Evolutionary conservation across 805 yeast genomes (phyloP).

Genomic region (Lipomyces mesembrius): DNA sequence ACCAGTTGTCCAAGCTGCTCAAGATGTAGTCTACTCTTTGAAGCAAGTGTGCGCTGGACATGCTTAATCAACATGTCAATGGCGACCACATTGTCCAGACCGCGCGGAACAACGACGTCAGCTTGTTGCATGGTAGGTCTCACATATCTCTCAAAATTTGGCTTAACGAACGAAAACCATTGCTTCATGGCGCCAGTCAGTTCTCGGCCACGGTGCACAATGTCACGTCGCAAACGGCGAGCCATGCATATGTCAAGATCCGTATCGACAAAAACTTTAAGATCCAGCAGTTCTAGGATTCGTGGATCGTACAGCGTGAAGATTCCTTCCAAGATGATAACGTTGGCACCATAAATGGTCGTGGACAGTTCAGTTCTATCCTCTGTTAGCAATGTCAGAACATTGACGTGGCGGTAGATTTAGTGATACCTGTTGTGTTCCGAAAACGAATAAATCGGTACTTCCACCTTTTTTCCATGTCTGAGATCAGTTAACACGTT

Average conservation of each 20-base stretch:
- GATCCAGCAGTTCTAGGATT: conserved; percentile 74
- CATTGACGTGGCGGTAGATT: no score
- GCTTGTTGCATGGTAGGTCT: conserved; percentile 78
- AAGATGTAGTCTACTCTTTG: conserved; percentile 71
- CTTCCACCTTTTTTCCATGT: conserved; percentile 65
- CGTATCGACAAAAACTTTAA: conserved; percentile 84
- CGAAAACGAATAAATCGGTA: conserved; percentile 73
- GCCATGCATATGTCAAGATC: conserved; percentile 92
- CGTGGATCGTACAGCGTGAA: conserved; percentile 77
- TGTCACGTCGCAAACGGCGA: conserved; percentile 84
- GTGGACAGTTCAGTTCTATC: conserved; percentile 63
- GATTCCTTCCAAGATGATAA: conserved; percentile 89
- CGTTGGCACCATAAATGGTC: conserved; percentile 91
- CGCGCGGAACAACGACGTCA: conserved; percentile 88
- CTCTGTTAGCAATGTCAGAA: neutral
- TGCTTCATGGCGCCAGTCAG: conserved; percentile 79
- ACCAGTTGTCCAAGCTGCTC: conserved; percentile 65
- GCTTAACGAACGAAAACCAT: conserved; percentile 91
- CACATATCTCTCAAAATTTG: conserved; percentile 78
- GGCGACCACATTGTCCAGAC: conserved; percentile 80
- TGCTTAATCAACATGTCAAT: conserved; percentile 78
- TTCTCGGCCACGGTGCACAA: conserved; percentile 83
- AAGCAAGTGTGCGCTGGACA: conserved; percentile 68
- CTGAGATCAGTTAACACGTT: conserved; percentile 68
- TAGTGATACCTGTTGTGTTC: conserved; percentile 51